phyloP scores from a whole-genome alignment of 164 flowering plant genomes.

The Santalum album region DNA sequence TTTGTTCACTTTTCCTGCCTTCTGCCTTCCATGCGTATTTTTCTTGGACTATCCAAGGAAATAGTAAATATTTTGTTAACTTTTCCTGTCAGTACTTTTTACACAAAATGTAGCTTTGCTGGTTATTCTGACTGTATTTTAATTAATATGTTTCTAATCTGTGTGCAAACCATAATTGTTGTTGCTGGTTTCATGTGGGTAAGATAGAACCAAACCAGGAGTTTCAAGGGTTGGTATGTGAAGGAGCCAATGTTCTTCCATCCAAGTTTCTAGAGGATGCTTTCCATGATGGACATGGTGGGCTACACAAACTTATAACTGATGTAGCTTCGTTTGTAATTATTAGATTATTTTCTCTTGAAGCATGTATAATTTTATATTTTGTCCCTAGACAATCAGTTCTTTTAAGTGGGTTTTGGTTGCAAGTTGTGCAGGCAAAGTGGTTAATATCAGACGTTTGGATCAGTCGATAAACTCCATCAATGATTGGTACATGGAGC shows the following conservation, averaged over 20 bases:
- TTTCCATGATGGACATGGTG: slow-evolving; percentile 90
- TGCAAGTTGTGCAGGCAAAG: slow-evolving; percentile 94
- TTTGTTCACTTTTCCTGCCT: no score
- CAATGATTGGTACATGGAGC: slow-evolving; percentile 93
- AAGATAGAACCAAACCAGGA: slow-evolving; percentile 99
- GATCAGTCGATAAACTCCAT: slow-evolving; percentile 83
- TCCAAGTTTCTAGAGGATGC: slow-evolving; percentile 79
- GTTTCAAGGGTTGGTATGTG: slow-evolving; percentile 93
- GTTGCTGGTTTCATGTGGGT: slow-evolving; percentile 28
- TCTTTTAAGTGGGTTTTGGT: slow-evolving; percentile 25
- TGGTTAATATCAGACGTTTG: slow-evolving; percentile 72
- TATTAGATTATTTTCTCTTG: neutral
- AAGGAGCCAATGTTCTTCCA: slow-evolving; percentile 98
- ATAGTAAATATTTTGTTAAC: no score
- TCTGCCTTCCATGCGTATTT: no score
- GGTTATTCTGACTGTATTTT: no score
- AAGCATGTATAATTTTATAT: neutral
- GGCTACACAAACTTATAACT: neutral
- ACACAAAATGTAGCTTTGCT: no score
- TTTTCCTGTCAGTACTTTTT: no score
- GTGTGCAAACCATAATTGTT: neutral
- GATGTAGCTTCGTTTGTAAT: neutral
- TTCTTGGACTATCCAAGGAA: no score
- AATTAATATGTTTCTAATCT: no score
- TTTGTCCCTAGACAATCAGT: slow-evolving; percentile 17